A percentile compares a stretch with the other conserved stretches of the same genome.
phyloP scores from a whole-genome alignment of 495 filamentous ascomycete species.

The Podospora tetraspora region DNA sequence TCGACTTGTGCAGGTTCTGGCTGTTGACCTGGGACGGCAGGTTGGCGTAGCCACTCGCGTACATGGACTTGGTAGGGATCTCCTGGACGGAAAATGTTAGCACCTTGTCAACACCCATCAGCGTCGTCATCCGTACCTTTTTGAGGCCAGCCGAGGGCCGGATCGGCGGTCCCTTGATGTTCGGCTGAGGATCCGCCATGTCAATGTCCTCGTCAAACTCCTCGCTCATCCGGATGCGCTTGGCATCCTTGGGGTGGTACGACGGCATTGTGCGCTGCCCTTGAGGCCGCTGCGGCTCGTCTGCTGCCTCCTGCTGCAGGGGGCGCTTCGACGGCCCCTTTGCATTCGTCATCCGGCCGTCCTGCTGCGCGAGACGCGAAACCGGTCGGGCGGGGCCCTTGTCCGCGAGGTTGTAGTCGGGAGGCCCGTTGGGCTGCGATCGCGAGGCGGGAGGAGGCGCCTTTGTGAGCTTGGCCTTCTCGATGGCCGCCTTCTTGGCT shows the following conservation, averaged over 20 bases:
- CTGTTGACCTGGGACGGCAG: conserved; percentile 43
- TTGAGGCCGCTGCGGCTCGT: conserved; percentile 40
- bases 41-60: conserved; percentile 57
- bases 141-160: conserved; percentile 70
- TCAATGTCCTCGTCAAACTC: conserved; percentile 46
- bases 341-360: conserved; percentile 32
- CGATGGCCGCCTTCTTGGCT: conserved; percentile 68
- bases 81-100: conserved; percentile 43
- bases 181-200: conserved; percentile 37
- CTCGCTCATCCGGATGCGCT: conserved; percentile 55
- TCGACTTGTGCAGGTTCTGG: conserved; percentile 43
- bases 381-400: conserved; percentile 31
- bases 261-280: conserved; percentile 35
- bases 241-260: conserved; percentile 49
- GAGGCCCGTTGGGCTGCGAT: conserved; percentile 44
- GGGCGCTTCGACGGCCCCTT: conserved; percentile 47
- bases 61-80: conserved; percentile 55
- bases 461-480: conserved; percentile 53
- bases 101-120: background rate
- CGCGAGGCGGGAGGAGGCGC: conserved; percentile 49
- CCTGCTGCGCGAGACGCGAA: conserved; percentile 33
- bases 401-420: conserved; percentile 35
- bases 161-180: conserved; percentile 73
- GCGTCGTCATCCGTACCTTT: conserved; percentile 50
- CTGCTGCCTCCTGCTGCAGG: conserved; percentile 45